Evolutionary conservation across 2,329 filamentous ascomycete genomes (phyloP), one percentile per base, ranked within the genome.

Genomic region (Cytospora piceicola): DNA sequence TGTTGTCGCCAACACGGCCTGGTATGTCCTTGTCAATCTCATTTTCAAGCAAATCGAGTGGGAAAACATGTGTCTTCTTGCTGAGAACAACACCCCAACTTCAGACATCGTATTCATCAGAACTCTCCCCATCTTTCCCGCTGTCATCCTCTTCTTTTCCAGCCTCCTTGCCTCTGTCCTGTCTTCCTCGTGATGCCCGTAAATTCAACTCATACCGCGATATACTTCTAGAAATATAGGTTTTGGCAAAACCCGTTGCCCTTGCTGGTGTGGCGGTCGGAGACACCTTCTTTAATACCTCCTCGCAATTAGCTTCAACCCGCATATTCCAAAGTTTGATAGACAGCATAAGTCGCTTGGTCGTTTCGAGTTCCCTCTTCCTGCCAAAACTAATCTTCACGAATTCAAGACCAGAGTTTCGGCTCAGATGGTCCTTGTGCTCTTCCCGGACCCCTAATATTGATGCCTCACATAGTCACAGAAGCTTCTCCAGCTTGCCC

Each of bases 301-400:
- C 91, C 73, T 96, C 92, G 80, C 93, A 96, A 82, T 97, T 97
- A 76, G 91, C 92, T 74, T 97, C 93, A 77, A 97, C 98, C 53
- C 94, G 90, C 79, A 95, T 88, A 77, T 91, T 93, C 92, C 94
- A 98, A 34, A 94, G 83, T 59, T 91, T 87, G 74, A 96, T 88
- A 69, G 88, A 88, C 70, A 90, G 88, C 93, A 98, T 97, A 78
- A 97, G 87, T 78, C 90, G 91, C 82, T 97, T 92, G 2, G 94
- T 97, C 77, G 89, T 89, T 76, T 93, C 89, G 63, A 97, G 84
- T 79, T 97, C 92, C 69, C 93, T 87, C 75, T 97, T 94, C 69
- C 90, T 89, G 70, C 94, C 94, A 73, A 97, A 98, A 72, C 98
- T 91, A 62, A 93, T 93, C 76, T 97, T 90, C 73, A 98, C 94